Conservation (phyloP, 2,329 filamentous ascomycete genomes). For the Emmonsia crescens region DNA sequence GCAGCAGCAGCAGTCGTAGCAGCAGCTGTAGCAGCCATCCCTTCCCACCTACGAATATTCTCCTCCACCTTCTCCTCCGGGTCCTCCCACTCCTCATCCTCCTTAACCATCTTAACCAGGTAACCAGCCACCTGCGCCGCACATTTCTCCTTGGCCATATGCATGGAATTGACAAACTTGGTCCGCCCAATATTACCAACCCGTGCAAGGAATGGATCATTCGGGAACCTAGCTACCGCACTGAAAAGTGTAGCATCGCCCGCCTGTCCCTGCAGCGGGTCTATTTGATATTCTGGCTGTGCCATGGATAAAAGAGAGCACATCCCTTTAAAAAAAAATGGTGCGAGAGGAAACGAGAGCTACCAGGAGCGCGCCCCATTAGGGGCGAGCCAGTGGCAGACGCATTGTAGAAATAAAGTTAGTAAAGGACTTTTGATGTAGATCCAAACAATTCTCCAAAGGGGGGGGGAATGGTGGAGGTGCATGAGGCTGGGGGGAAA, state of each 20-base stretch:
- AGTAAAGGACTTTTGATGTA: neutral
- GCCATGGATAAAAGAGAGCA: slow-evolving; percentile 18
- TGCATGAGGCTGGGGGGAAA: neutral
- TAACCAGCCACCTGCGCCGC: slow-evolving; percentile 19
- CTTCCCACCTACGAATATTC: slow-evolving; percentile 1
- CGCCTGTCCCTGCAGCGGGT: slow-evolving; percentile 6
- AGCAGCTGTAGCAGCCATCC: neutral
- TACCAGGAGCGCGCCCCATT: neutral
- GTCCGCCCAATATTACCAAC: slow-evolving; percentile 20
- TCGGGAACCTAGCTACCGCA: slow-evolving; percentile 16
- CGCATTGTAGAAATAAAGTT: neutral
- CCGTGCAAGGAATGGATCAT: slow-evolving; percentile 20
- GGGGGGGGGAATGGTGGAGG: neutral
- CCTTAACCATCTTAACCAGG: slow-evolving; percentile 20
- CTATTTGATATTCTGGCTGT: slow-evolving; percentile 14
- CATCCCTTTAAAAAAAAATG: slow-evolving; percentile 9
- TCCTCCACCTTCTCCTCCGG: slow-evolving; percentile 2
- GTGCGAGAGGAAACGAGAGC: neutral
- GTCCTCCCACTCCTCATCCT: slow-evolving; percentile 17
- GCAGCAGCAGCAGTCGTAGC: neutral
- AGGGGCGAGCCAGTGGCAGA: neutral
- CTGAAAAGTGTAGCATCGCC: slow-evolving; percentile 8
- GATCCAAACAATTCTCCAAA: neutral
- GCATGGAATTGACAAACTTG: slow-evolving; percentile 5
- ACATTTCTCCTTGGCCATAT: slow-evolving; percentile 15